These are phyloP conservation scores for Syncephalastrum contaminatum DNA, from an alignment of 371 early-diverging fungal species.

Conservation along the genomic window DNA sequence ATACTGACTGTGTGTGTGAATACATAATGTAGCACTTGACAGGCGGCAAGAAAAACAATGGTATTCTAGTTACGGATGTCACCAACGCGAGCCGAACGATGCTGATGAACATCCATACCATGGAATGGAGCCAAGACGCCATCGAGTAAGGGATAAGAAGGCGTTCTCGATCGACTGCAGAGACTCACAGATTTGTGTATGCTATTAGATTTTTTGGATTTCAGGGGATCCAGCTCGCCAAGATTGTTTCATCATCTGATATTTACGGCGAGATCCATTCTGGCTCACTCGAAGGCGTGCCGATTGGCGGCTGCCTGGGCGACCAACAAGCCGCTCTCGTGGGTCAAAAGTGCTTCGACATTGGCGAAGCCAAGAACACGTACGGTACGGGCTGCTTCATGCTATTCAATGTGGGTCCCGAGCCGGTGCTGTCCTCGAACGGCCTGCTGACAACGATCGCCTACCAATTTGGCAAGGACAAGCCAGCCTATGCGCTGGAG, in stretches of 20 bases:
- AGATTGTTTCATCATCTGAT: constrained; percentile 84
- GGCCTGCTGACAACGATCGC: constrained; percentile 93
- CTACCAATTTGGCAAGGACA: constrained; percentile 81
- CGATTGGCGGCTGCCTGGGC: constrained; percentile 86
- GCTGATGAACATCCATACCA: constrained; percentile 86
- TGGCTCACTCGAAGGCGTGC: constrained; percentile 65
- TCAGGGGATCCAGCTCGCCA: constrained; percentile 57
- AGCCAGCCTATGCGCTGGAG: constrained; percentile 86
- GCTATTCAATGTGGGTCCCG: constrained; percentile 88
- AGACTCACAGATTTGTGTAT: background rate
- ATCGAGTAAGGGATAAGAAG: constrained; percentile 46
- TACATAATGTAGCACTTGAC: constrained; percentile 62
- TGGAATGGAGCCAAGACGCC: constrained; percentile 80
- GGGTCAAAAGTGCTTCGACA: constrained; percentile 87
- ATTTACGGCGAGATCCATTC: constrained; percentile 68
- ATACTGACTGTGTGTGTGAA: constrained; percentile 19
- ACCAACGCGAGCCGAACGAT: constrained; percentile 95
- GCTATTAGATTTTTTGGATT: constrained; percentile 37
- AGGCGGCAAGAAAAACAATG: constrained; percentile 63
- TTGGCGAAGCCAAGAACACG: constrained; percentile 85
- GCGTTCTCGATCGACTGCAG: background rate
- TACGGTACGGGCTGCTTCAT: constrained; percentile 97
- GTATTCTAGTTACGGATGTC: constrained; percentile 86
- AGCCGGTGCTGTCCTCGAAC: constrained; percentile 74
- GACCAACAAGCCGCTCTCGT: constrained; percentile 98